These are phyloP conservation scores for Tetrahymena malaccensis DNA, from an alignment of 73 alveolate species.

Conservation along the genomic window DNA sequence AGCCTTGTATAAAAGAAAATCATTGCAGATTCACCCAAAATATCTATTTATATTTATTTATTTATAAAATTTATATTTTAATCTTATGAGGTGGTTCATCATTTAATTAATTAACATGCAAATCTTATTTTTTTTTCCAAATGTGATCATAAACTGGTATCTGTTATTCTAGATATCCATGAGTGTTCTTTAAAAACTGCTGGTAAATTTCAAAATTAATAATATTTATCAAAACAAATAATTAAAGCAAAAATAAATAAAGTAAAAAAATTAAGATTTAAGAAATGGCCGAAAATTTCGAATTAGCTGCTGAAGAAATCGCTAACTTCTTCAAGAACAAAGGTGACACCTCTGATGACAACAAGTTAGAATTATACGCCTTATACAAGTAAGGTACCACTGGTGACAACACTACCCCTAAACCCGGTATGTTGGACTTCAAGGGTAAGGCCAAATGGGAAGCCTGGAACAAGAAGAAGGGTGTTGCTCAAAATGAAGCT, in stretches of 20 bases:
- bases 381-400: constrained; percentile 82
- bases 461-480: constrained; percentile 84
- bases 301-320: constrained; percentile 52
- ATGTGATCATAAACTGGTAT: background rate
- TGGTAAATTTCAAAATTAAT: background rate
- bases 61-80: background rate
- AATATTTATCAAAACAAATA: background rate
- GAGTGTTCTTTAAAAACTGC: background rate
- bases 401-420: constrained; percentile 75
- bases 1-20: background rate
- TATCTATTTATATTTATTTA: background rate
- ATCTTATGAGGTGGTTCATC: background rate
- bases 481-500: constrained; percentile 70
- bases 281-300: constrained; percentile 20
- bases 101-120: background rate
- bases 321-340: constrained; percentile 40
- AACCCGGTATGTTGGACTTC: constrained; percentile 84
- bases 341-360: constrained; percentile 56
- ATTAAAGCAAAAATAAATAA: background rate
- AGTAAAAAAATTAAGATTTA: background rate
- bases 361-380: constrained; percentile 69
- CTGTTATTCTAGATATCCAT: background rate
- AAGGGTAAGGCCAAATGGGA: constrained; percentile 93
- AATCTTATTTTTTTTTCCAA: background rate
- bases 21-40: background rate